phyloP scores from a whole-genome alignment of 2,329 filamentous ascomycete species.

The Akanthomyces dipterigenus region DNA sequence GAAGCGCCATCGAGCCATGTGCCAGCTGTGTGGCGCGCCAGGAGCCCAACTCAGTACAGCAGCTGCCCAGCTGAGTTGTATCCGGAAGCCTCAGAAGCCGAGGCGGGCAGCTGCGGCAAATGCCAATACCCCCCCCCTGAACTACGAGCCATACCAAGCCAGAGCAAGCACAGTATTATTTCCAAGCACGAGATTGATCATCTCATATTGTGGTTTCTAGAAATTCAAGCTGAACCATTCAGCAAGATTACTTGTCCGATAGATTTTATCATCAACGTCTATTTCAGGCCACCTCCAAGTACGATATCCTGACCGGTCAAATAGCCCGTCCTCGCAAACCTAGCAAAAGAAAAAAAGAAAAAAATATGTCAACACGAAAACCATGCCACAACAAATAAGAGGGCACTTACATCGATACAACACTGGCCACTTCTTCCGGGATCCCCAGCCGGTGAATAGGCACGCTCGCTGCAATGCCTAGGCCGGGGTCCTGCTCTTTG shows the following conservation, averaged over 20 bases:
- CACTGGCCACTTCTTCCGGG: slow-evolving; percentile 28
- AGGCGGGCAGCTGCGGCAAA: background rate
- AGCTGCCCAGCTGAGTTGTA: background rate
- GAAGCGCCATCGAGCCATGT: no score
- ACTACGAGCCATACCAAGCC: background rate
- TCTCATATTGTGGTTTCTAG: background rate
- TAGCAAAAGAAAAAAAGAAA: background rate
- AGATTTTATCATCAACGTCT: background rate
- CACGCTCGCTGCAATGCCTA: slow-evolving; percentile 27
- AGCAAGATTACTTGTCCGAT: no score
- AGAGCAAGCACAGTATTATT: background rate
- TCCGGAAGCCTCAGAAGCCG: background rate
- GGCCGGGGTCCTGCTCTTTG: slow-evolving; percentile 24
- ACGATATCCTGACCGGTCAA: slow-evolving; percentile 23
- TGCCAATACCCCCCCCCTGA: background rate
- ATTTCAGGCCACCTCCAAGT: slow-evolving; percentile 22
- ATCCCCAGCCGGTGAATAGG: slow-evolving; percentile 28
- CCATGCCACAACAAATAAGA: no score
- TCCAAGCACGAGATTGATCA: no score
- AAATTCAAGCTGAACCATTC: background rate
- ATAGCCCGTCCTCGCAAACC: slow-evolving; percentile 24
- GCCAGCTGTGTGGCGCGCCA: no score
- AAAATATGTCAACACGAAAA: background rate
- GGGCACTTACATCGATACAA: slow-evolving; percentile 26
- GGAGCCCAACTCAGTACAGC: no score